These are phyloP conservation scores for Noccaea caerulescens DNA, from an alignment of 345 rosid genomes.

Conservation along the genomic window DNA sequence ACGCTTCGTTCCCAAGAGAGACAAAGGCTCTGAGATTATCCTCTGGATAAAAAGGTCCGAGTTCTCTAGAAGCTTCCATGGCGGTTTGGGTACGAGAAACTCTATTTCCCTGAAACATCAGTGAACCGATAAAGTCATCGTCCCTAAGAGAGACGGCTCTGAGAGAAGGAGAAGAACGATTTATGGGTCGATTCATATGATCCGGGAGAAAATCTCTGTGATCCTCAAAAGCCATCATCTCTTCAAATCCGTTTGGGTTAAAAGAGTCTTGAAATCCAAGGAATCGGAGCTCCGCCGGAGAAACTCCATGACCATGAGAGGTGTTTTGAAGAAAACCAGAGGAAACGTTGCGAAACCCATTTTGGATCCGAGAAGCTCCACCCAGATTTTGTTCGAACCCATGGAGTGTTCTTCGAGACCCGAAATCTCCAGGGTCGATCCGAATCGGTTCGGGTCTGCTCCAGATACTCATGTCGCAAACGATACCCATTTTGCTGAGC, in stretches of 20 bases:
- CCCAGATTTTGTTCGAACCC: constrained; percentile 24
- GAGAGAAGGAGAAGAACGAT: constrained; percentile 28
- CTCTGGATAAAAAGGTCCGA: background rate
- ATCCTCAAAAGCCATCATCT: constrained; percentile 36
- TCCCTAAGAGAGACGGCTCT: background rate
- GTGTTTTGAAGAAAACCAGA: constrained; percentile 40
- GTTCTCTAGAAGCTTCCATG: constrained; percentile 27
- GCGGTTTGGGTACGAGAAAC: constrained; percentile 41
- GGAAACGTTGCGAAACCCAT: constrained; percentile 38
- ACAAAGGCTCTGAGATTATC: constrained; percentile 1
- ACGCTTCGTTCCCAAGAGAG: background rate
- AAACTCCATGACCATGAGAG: constrained; percentile 24
- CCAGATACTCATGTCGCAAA: constrained; percentile 44
- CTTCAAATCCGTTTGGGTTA: constrained; percentile 39
- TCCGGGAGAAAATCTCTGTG: constrained; percentile 45
- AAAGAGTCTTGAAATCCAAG: constrained; percentile 43
- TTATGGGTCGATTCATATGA: constrained; percentile 42
- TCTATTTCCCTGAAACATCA: constrained; percentile 41
- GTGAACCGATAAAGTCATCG: constrained; percentile 17
- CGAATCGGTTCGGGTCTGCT: constrained; percentile 44
- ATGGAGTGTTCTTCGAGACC: constrained; percentile 39
- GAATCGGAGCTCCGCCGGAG: constrained; percentile 36
- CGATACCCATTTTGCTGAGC: constrained; percentile 52
- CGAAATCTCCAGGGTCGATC: constrained; percentile 43
- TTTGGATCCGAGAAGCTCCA: constrained; percentile 37